Base-by-base conservation (phyloP, 768 basidiomycete genomes). In the Symmetrospora coprosmae region DNA sequence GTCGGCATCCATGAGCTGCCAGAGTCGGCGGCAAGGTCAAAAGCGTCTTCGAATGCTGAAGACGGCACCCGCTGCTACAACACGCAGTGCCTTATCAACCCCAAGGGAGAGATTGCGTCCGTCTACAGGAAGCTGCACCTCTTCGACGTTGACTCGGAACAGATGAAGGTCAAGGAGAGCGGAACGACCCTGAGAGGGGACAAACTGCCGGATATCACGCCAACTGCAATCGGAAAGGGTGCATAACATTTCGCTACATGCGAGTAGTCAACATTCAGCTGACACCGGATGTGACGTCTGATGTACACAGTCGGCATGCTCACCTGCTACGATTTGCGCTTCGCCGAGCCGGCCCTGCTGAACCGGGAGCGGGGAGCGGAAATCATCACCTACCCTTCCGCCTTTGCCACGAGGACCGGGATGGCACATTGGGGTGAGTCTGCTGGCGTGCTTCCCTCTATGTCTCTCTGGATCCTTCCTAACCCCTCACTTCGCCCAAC, bases 281-380 rank as follows among this genome's bases (percentile, higher is more conserved):
- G 59, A 60, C n/a, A 30, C 65, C 65, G 5, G 28, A 25, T 3
- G 2, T 27, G 19, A 67, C 66, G 3, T 55, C 64, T 1, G 17
- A 64, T 7, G 66, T 64, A 11, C 40, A 17, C 37, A 63, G 65
- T 70, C 39, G 69, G 69, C 1, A 49, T 67, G 4, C 39, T 65
- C 11, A 69, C 65, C 0, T 70, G 69, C 64, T 70, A 64, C 60
- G 69, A 70, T 49, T 21, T 69, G 8, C 63, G 67, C 11, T 70
- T 70, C 27, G 65, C 68, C 21, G 68, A 69, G 47, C 40, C 38
- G 1, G 49, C 62, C 1, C 60, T 67, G 17, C 31, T 43, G 11
- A 45, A 69, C 4, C 50, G 68, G 1, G 46, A 64, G 16, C 30
- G 28, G 13, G 66, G 66, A 1, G 66, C 66, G 0, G 31, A 69